phyloP scores from a whole-genome alignment of 1,284 basidiomycete genomes.

The Melanopsichium pennsylvanicum region DNA sequence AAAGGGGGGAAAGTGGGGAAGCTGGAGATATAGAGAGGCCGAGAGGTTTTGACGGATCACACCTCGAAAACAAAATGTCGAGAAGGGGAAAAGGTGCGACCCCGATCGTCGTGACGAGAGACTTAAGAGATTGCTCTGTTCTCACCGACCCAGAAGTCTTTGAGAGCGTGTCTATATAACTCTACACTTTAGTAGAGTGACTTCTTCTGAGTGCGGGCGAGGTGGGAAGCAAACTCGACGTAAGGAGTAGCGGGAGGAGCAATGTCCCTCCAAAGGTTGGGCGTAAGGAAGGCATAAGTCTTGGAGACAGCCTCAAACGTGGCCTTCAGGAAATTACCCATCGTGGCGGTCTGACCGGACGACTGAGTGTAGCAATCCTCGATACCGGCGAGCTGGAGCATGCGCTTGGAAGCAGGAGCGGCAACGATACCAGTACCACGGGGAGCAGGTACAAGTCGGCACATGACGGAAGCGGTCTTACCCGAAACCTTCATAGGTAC shows the following conservation, averaged over 20 bases:
- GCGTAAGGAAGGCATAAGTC: slow-evolving; percentile 96
- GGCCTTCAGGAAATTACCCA: slow-evolving; percentile 99
- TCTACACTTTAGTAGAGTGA: slow-evolving; percentile 51
- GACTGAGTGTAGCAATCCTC: slow-evolving; percentile 94
- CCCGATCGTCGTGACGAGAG: not conserved
- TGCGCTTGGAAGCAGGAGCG: slow-evolving; percentile 94
- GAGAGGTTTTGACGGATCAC: slow-evolving; percentile 25
- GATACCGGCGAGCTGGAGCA: slow-evolving; percentile 96
- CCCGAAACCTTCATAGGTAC: slow-evolving; percentile 98
- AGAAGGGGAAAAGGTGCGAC: slow-evolving; percentile 6
- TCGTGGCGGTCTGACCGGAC: slow-evolving; percentile 96
- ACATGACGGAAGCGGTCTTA: slow-evolving; percentile 99
- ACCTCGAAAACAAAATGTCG: not conserved
- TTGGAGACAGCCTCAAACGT: slow-evolving; percentile 96
- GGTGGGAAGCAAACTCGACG: slow-evolving; percentile 64
- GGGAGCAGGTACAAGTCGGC: slow-evolving; percentile 94
- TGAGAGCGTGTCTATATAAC: too few relatives aligned
- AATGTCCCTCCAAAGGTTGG: slow-evolving; percentile 93
- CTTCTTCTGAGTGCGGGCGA: slow-evolving; percentile 62
- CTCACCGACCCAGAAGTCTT: not conserved
- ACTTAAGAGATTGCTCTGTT: not conserved
- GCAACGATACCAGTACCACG: slow-evolving; percentile 99
- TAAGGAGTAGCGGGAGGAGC: slow-evolving; percentile 73
- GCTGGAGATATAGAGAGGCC: slow-evolving; percentile 43
- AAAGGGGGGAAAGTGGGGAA: slow-evolving; percentile 23